A percentile compares a stretch with the other conserved stretches of the same genome.
Conservation (phyloP, 2,329 filamentous ascomycete genomes). For the Fusarium siculi region DNA sequence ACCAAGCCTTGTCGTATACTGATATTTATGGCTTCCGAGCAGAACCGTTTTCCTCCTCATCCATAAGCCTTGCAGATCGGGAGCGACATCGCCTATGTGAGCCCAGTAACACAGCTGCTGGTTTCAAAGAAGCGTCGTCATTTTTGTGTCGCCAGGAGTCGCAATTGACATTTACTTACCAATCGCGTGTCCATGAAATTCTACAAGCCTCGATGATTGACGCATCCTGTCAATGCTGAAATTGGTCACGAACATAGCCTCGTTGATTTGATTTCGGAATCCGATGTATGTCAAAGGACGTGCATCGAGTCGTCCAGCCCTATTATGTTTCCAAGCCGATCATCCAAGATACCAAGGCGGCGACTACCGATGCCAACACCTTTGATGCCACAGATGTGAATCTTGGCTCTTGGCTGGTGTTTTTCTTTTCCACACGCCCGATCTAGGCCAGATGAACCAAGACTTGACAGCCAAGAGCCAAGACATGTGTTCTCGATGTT, state of each 20-base stretch:
- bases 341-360: conserved; percentile 27
- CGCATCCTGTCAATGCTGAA: conserved; percentile 3
- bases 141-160: conserved; percentile 3
- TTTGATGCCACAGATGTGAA: neutral
- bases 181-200: neutral
- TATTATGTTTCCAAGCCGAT: conserved; percentile 22
- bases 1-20: neutral
- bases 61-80: neutral
- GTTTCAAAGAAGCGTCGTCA: neutral
- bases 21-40: neutral
- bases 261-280: neutral
- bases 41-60: neutral
- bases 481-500: conserved; percentile 17
- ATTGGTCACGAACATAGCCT: neutral
- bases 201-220: conserved; percentile 27
- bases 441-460: neutral
- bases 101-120: conserved; percentile 4
- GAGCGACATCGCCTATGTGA: neutral
- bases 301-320: conserved; percentile 4
- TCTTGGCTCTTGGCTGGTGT: conserved; percentile 28
- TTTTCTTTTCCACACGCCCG: neutral
- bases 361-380: conserved; percentile 27
- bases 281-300: conserved; percentile 5
- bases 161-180: neutral
- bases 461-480: neutral